Base-by-base conservation (phyloP, 1,284 basidiomycete genomes). In the Porodaedalea pini region DNA sequence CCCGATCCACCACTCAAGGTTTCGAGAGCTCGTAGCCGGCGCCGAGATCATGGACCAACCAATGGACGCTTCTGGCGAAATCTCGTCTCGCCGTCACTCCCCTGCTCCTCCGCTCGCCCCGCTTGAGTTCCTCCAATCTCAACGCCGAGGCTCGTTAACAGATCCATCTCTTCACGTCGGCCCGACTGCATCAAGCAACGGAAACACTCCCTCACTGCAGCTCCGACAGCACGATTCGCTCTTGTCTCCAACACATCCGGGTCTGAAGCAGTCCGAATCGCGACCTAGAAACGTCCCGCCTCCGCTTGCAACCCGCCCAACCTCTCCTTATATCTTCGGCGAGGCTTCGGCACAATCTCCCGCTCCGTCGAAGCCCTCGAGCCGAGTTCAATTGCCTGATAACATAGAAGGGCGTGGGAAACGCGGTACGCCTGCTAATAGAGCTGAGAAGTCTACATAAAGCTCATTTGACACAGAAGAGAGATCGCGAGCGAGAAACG, bases 131-230 rank as follows among this genome's bases (percentile, higher is more conserved):
- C 78, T 90, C 27, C 86, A 90, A 70, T 87, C 80, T 59, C 88
- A 90, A 66, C 82, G 88, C 25, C 75, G 88, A 60, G 86, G 86
- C 57, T 90, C 89, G 1, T 85, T 90, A 66, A 88, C 88, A 17
- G 88, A 90, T 73, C 88, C 88, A 2, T 84, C 84, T 47, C 76
- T 90, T 53, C 87, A 88, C 71, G 82, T 83, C 55, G 41, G 75
- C 80, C 15, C 66, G 73, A 25, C 68, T 70, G 11, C 66, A 66
- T 56, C 63, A 61, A 58, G 68, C 63, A 67, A 68, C 32, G 43
- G 40, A 10, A 54, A 63, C 63, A 44, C 57, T 39, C 58, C 66
- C 17, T 64, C 66, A 34, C 62, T 67, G 47, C 45, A 32, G 32
- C 66, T 68, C 58, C 64, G 68, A 58, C 66, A 62, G 36, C 67